Evolutionary conservation across 345 rosid species (phyloP), one percentile per base, ranked within the genome.

Genomic region (Mercurialis annua): DNA sequence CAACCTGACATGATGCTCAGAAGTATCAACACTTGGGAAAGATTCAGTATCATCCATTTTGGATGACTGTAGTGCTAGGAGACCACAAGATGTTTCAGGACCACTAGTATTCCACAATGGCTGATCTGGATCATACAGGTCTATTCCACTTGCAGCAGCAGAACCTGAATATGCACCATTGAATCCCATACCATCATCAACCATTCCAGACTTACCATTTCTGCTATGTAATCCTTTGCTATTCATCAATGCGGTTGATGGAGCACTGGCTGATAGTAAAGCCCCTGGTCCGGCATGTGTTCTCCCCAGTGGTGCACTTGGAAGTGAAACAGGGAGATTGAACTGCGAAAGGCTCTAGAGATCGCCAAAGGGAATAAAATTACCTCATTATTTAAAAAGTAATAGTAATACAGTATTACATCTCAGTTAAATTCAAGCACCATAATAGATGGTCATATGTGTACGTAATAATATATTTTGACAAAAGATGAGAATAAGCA

Each of bases 91-190:
- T 63, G 87, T 79, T 81, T 85, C 96, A 62, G 82, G 92, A 74
- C 80, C 84, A 80, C 71, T 79, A 64, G 78, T 78, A 80, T 86
- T 94, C 99, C 98, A 94, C 69, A 94, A 68, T 52, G 98, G 99
- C 75, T 94, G 98, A 81, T 94, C 99, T 71, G 99, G 99, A 82
- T 94, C 99, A 76, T 94, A 94, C 58, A 89, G 75, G 79, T 94
- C 99, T 50, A 88, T 82, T 68, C 85, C 92, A 72, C 66, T 80
- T 61, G 76, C 78, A 80, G 65, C 33, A 54, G 69, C 69, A 68
- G 83, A 58, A 69, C 80, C 82, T 69, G 84, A 63, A 77, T 69
- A 86, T 56, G 74, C 83, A 80, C 80, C 82, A 74, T 86, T 86
- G 65, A 81, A 79, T 61, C 82, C 87, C 68, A 81, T 56, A 62